Percentiles rank a stretch among this genome's conserved stretches.
These are phyloP conservation scores for Lenzites betulinus DNA, from an alignment of 768 basidiomycete species.

Conservation along the genomic window DNA sequence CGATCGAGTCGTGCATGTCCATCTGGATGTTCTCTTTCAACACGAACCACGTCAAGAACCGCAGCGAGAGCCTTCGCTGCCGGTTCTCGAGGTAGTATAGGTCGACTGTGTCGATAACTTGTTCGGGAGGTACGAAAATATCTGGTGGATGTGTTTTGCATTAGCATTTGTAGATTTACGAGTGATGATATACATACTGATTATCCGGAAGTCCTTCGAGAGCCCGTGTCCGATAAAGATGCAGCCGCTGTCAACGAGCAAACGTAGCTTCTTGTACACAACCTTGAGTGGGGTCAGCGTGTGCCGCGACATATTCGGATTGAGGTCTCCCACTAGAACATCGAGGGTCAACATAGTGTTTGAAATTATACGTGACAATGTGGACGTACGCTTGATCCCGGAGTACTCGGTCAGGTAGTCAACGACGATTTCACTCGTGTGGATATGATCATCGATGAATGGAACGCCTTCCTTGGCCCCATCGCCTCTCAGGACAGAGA, in stretches of 20 bases:
- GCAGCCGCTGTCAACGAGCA: conserved; percentile 92
- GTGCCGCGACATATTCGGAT: conserved; percentile 78
- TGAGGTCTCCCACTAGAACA: conserved; percentile 83
- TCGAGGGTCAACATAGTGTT: not conserved
- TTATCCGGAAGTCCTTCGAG: conserved; percentile 96
- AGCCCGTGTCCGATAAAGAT: conserved; percentile 97
- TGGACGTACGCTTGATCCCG: conserved; percentile 82
- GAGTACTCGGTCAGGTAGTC: conserved; percentile 98
- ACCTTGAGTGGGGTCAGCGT: conserved; percentile 94
- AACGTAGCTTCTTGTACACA: conserved; percentile 96
- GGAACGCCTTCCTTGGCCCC: conserved; percentile 81
- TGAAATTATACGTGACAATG: not conserved
- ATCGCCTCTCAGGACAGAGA: conserved; percentile 89
- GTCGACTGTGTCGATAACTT: conserved; percentile 97
- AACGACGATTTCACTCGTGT: conserved; percentile 92
- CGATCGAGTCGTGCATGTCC: conserved; percentile 97
- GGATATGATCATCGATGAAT: conserved; percentile 98
- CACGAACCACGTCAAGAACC: conserved; percentile 95
- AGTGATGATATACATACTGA: conserved; percentile 63
- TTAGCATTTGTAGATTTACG: not conserved
- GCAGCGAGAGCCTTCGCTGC: conserved; percentile 85
- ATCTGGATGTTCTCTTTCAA: conserved; percentile 89
- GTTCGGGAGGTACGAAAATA: conserved; percentile 92
- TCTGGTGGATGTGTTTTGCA: conserved; percentile 48
- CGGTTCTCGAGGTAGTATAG: conserved; percentile 85